A percentile compares a stretch with the other conserved stretches of the same genome.
Conservation (phyloP, 192 early-diverging fungal genomes). For the Entophlyctis luteolus region DNA sequence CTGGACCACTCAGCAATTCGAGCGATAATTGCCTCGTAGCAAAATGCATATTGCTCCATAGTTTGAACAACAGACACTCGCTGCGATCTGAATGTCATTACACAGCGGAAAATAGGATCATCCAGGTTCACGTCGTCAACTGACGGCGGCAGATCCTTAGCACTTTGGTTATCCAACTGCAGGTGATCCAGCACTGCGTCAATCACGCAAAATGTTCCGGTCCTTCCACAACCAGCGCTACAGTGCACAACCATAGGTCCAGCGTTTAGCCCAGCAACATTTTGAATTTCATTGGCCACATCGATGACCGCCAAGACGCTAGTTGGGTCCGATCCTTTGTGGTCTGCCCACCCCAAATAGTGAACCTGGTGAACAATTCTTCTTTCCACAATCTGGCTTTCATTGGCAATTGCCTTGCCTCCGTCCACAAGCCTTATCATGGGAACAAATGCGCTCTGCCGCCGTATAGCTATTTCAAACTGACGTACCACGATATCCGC, state of each 20-base stretch:
- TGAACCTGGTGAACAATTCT: constrained; percentile 66
- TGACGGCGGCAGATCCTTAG: not conserved
- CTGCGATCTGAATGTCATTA: constrained; percentile 43
- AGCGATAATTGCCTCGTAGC: constrained; percentile 53
- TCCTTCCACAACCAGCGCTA: constrained; percentile 55
- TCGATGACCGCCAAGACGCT: constrained; percentile 43
- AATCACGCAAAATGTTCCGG: constrained; percentile 52
- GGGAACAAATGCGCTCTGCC: not conserved
- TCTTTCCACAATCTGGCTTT: constrained; percentile 8
- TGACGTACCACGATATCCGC: constrained; percentile 32
- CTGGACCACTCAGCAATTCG: constrained; percentile 43
- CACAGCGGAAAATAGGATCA: constrained; percentile 37
- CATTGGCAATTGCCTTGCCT: not conserved
- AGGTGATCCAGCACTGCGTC: constrained; percentile 39
- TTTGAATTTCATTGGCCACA: constrained; percentile 37
- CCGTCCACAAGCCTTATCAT: too few relatives aligned
- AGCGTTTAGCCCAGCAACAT: constrained; percentile 7
- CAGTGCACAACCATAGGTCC: constrained; percentile 59
- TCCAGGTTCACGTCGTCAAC: not conserved
- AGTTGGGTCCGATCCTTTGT: constrained; percentile 41
- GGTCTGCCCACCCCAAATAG: constrained; percentile 81
- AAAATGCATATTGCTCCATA: constrained; percentile 53
- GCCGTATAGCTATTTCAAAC: constrained; percentile 5
- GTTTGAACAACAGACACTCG: constrained; percentile 55
- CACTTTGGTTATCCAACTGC: not conserved